Evolutionary conservation across 1,284 basidiomycete genomes (phyloP).

Genomic region (Taiwanofungus camphoratus): DNA sequence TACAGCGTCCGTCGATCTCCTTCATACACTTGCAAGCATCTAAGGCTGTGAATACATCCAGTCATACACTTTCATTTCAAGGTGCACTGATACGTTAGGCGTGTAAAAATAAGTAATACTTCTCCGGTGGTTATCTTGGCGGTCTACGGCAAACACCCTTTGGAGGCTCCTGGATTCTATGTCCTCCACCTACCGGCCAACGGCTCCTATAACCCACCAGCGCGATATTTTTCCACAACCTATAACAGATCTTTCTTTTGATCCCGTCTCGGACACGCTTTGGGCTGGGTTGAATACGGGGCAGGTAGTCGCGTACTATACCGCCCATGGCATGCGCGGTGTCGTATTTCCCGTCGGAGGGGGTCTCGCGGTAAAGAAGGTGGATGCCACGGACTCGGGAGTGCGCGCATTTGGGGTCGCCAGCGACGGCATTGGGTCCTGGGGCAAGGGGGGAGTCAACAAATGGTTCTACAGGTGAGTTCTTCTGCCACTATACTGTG

Average conservation of each 20-base stretch:
- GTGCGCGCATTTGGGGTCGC: conserved; percentile 58
- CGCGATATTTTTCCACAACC: conserved; percentile 42
- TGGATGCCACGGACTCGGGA: conserved; percentile 71
- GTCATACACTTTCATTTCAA: too few species aligned
- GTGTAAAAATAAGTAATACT: too few species aligned
- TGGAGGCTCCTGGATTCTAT: too few species aligned
- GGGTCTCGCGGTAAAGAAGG: conserved; percentile 59
- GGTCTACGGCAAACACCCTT: too few species aligned
- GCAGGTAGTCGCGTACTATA: conserved; percentile 68
- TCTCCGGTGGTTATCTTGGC: too few species aligned
- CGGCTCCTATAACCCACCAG: conserved; percentile 32
- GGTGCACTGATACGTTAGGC: too few species aligned
- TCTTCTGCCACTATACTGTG: conserved; percentile 3
- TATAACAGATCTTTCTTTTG: conserved; percentile 77
- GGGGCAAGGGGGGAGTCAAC: conserved; percentile 78
- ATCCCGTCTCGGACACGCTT: conserved; percentile 84
- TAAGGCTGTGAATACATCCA: too few species aligned
- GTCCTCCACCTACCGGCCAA: conserved; percentile 35
- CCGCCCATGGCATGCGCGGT: conserved; percentile 59
- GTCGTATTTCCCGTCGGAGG: conserved; percentile 76
- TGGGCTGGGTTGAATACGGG: conserved; percentile 84
- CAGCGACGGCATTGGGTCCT: conserved; percentile 62
- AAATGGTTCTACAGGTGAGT: conserved; percentile 70
- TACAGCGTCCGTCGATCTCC: too few species aligned
- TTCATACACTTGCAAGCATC: too few species aligned